A percentile compares a stretch with the other conserved stretches of the same genome.
phyloP scores from a whole-genome alignment of 148 eudicot species.

The Persicaria tinctoria region DNA sequence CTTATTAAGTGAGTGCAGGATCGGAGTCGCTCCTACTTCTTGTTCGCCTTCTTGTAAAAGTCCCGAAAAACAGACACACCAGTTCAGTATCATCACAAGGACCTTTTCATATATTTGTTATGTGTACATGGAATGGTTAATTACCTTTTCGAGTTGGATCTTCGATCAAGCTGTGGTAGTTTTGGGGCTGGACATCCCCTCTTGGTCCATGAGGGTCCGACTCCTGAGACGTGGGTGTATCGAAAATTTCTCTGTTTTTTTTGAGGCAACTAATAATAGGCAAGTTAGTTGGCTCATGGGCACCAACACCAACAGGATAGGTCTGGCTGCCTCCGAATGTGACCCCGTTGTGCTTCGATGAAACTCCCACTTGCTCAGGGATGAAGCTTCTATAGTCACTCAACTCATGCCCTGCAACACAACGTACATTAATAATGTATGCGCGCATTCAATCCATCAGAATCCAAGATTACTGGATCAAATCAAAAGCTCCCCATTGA shows the following conservation, averaged over 20 bases:
- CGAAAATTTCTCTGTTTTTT: constrained; percentile 11
- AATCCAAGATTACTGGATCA: background rate
- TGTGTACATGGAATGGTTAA: background rate
- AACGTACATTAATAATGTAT: background rate
- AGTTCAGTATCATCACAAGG: too few species aligned
- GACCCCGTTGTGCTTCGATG: background rate
- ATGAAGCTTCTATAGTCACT: background rate
- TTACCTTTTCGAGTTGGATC: constrained; percentile 53
- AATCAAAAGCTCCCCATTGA: background rate
- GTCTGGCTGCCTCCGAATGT: constrained; percentile 8
- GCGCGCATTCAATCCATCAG: background rate
- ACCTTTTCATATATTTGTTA: background rate
- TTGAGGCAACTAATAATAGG: background rate
- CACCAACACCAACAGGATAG: background rate
- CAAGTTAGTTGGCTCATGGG: background rate
- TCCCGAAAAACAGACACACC: too few species aligned
- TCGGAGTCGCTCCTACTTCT: constrained; percentile 31
- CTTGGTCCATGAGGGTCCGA: constrained; percentile 32
- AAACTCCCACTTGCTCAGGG: background rate
- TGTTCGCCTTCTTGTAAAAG: constrained; percentile 26
- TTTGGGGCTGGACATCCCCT: constrained; percentile 20
- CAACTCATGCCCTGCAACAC: background rate
- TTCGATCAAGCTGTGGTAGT: constrained; percentile 44
- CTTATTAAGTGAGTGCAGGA: constrained; percentile 39
- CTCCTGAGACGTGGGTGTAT: constrained; percentile 17